Percentiles rank a stretch among this genome's conserved stretches.
Conservation (phyloP, 2,329 filamentous ascomycete genomes). For the Ambrosiella cleistominuta region DNA sequence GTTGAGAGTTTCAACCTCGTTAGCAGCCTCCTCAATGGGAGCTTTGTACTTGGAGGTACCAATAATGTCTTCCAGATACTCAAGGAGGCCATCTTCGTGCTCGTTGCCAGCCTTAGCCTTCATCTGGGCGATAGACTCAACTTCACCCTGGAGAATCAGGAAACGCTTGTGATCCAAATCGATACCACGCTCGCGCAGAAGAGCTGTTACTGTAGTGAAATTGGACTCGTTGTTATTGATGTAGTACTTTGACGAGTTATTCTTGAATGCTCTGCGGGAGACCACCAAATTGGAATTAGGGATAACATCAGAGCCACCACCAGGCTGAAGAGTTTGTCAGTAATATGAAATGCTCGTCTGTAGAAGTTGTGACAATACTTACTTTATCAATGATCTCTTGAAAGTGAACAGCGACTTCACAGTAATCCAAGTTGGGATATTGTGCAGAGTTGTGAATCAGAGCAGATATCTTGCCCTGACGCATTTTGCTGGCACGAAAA, state of each 20-base stretch:
- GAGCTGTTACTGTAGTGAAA: constrained; percentile 76
- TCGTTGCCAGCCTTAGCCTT: constrained; percentile 90
- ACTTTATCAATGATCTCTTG: constrained; percentile 80
- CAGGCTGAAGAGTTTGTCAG: constrained; percentile 30
- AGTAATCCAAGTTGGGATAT: constrained; percentile 68
- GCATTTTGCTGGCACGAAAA: constrained; percentile 97
- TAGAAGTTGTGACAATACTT: constrained; percentile 16
- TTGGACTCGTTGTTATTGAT: constrained; percentile 81
- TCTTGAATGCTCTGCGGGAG: constrained; percentile 86
- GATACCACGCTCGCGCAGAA: constrained; percentile 74
- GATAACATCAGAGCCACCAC: constrained; percentile 56
- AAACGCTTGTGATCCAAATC: constrained; percentile 98
- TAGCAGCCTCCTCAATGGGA: constrained; percentile 83
- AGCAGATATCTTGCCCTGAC: constrained; percentile 94
- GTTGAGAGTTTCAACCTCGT: constrained; percentile 81
- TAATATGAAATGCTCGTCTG: background rate
- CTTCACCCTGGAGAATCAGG: constrained; percentile 89
- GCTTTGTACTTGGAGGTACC: constrained; percentile 97
- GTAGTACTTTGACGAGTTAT: constrained; percentile 97
- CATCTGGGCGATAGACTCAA: constrained; percentile 98
- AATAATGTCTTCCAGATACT: constrained; percentile 97
- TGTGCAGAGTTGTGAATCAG: constrained; percentile 93
- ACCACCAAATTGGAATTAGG: constrained; percentile 74
- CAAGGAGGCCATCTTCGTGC: constrained; percentile 86
- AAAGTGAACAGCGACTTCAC: constrained; percentile 94